Conservation (phyloP, 306 rosid genomes). For the Lathyrus sativus region DNA sequence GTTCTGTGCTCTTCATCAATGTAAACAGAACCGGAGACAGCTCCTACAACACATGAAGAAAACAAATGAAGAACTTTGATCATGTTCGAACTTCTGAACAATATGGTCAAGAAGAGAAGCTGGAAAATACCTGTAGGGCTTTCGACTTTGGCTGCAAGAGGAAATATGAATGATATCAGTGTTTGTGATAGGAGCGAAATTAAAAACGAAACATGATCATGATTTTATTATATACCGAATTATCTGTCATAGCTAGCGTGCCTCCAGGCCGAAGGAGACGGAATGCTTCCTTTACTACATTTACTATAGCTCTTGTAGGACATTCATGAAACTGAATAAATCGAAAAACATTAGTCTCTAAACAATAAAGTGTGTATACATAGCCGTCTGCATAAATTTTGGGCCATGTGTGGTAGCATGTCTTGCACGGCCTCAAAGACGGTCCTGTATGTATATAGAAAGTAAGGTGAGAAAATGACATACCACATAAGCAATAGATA, state of each 20-base stretch:
- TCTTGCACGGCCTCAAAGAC: no score
- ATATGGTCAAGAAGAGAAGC: slow-evolving; percentile 23
- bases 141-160: slow-evolving; percentile 68
- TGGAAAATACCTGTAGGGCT: slow-evolving; percentile 54
- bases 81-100: slow-evolving; percentile 16
- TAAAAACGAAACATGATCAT: background rate
- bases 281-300: slow-evolving; percentile 56
- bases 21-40: slow-evolving; percentile 62
- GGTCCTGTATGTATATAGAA: no score
- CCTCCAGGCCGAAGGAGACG: slow-evolving; percentile 77
- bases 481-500: slow-evolving; percentile 63
- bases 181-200: background rate
- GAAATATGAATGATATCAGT: slow-evolving; percentile 41
- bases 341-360: slow-evolving; percentile 3
- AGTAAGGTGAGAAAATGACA: background rate
- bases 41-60: slow-evolving; percentile 45
- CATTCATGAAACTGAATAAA: slow-evolving; percentile 67
- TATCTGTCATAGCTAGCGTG: slow-evolving; percentile 58
- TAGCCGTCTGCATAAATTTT: no score
- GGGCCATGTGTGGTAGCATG: no score
- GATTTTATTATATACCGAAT: slow-evolving; percentile 47
- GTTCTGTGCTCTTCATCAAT: slow-evolving; percentile 68
- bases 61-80: slow-evolving; percentile 9
- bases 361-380: background rate
- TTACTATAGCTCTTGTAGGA: slow-evolving; percentile 57